Conservation (phyloP, 768 basidiomycete genomes). For the Tylopilus rubrobrunneus region DNA sequence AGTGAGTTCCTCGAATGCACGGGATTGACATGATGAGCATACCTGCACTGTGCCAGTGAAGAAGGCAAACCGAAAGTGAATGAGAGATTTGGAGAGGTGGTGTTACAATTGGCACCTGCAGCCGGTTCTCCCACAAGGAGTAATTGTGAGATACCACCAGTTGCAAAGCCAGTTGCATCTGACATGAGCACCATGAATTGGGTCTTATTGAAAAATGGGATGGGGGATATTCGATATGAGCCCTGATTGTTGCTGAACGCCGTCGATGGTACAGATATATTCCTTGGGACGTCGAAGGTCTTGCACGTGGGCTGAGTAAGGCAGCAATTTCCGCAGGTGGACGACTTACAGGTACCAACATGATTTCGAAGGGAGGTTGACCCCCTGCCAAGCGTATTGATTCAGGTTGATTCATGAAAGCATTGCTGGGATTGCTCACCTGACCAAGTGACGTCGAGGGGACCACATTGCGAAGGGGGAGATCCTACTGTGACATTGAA, state of each 20-base stretch:
- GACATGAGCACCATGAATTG: slow-evolving; percentile 63
- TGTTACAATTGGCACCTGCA: slow-evolving; percentile 44
- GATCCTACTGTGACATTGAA: slow-evolving; percentile 48
- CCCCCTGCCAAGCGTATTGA: slow-evolving; percentile 43
- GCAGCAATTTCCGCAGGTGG: background rate
- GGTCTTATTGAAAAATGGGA: slow-evolving; percentile 39
- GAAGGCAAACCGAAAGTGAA: slow-evolving; percentile 51
- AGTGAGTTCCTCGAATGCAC: slow-evolving; percentile 2
- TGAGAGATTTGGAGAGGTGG: slow-evolving; percentile 37
- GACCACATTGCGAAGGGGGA: slow-evolving; percentile 57
- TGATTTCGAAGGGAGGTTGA: slow-evolving; percentile 45
- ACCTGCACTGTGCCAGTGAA: slow-evolving; percentile 63
- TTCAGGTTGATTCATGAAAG: background rate
- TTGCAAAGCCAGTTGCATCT: slow-evolving; percentile 63
- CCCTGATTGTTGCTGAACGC: slow-evolving; percentile 54
- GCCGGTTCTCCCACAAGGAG: slow-evolving; percentile 46
- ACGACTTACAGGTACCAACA: slow-evolving; percentile 48
- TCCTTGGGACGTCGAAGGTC: slow-evolving; percentile 52
- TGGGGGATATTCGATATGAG: slow-evolving; percentile 41
- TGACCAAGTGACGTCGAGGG: slow-evolving; percentile 57
- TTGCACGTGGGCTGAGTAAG: slow-evolving; percentile 23
- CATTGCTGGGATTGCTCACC: slow-evolving; percentile 39
- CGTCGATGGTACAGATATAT: slow-evolving; percentile 51
- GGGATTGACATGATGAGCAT: slow-evolving; percentile 11
- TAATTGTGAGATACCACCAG: slow-evolving; percentile 55